phyloP scores from a whole-genome alignment of 2,329 filamentous ascomycete species.

The Alternaria sp. region DNA sequence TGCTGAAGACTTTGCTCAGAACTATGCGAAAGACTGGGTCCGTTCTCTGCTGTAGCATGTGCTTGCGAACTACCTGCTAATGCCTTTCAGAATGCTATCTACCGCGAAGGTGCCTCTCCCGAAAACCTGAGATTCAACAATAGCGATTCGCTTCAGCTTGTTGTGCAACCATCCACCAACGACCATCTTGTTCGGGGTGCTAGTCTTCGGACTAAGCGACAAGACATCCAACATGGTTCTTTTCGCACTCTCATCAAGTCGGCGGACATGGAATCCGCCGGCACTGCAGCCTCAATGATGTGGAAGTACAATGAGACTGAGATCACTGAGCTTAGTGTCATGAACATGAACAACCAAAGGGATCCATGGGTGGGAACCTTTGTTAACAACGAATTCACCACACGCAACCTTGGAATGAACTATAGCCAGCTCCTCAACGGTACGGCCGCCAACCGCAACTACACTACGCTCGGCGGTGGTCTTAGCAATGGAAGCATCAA shows the following conservation, averaged over 20 bases:
- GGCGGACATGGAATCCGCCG: slow-evolving; percentile 47
- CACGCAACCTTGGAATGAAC: slow-evolving; percentile 50
- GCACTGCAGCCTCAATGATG: slow-evolving; percentile 58
- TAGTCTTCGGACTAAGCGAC: slow-evolving; percentile 54
- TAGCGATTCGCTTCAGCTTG: slow-evolving; percentile 47
- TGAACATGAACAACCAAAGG: slow-evolving; percentile 54
- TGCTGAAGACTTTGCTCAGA: slow-evolving; percentile 53
- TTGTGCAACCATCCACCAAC: slow-evolving; percentile 43
- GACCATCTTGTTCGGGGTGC: slow-evolving; percentile 57
- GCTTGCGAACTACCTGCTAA: not conserved
- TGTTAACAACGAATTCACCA: slow-evolving; percentile 51
- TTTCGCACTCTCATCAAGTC: slow-evolving; percentile 57
- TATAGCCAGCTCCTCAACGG: slow-evolving; percentile 49
- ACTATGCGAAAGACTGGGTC: slow-evolving; percentile 58
- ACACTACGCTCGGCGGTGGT: slow-evolving; percentile 48
- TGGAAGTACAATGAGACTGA: slow-evolving; percentile 58
- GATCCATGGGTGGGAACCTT: slow-evolving; percentile 54
- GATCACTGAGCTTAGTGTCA: slow-evolving; percentile 55
- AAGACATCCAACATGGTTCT: slow-evolving; percentile 60
- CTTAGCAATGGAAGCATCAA: slow-evolving; percentile 42
- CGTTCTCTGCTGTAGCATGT: not conserved
- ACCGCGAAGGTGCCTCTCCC: slow-evolving; percentile 54
- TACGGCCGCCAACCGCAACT: slow-evolving; percentile 44
- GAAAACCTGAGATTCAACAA: slow-evolving; percentile 52
- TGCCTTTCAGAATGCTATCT: slow-evolving; percentile 47